Conservation (phyloP, 345 rosid genomes). For the Hypericum androsaemum region DNA sequence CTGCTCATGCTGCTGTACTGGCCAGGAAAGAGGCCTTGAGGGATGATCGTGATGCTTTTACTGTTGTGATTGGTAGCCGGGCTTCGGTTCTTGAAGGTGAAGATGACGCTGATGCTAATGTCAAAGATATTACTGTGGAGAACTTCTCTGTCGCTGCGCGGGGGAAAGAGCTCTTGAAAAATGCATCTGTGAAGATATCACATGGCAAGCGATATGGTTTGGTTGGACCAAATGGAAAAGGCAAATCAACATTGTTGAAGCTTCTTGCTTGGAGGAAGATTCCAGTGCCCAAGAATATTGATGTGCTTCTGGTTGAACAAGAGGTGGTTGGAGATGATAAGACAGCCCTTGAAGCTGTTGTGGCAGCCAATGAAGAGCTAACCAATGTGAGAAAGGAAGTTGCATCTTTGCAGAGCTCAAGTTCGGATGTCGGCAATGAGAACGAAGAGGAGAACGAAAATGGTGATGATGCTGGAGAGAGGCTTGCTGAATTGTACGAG, state of each 20-base stretch:
- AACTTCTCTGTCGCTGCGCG: conserved; percentile 91
- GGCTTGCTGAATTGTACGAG: conserved; percentile 75
- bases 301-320: conserved; percentile 89
- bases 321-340: conserved; percentile 90
- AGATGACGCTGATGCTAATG: conserved; percentile 82
- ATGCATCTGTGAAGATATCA: conserved; percentile 77
- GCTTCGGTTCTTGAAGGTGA: conserved; percentile 84
- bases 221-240: conserved; percentile 94
- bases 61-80: conserved; percentile 86
- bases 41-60: conserved; percentile 92
- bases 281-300: conserved; percentile 91
- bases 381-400: conserved; percentile 60
- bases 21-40: conserved; percentile 75
- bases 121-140: conserved; percentile 68
- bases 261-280: conserved; percentile 97
- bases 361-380: conserved; percentile 80
- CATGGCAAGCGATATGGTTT: conserved; percentile 96
- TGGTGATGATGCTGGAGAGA: conserved; percentile 70
- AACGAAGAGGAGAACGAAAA: conserved; percentile 23
- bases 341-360: conserved; percentile 81
- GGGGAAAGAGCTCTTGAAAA: conserved; percentile 85
- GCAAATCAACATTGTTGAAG: conserved; percentile 87
- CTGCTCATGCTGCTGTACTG: conserved; percentile 38
- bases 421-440: conserved; percentile 24
- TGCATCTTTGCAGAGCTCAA: conserved; percentile 37